Percentiles rank a stretch among this genome's conserved stretches.
phyloP scores from a whole-genome alignment of 2,329 filamentous ascomycete genomes.

The Stagonosporopsis cucurbitacearum region DNA sequence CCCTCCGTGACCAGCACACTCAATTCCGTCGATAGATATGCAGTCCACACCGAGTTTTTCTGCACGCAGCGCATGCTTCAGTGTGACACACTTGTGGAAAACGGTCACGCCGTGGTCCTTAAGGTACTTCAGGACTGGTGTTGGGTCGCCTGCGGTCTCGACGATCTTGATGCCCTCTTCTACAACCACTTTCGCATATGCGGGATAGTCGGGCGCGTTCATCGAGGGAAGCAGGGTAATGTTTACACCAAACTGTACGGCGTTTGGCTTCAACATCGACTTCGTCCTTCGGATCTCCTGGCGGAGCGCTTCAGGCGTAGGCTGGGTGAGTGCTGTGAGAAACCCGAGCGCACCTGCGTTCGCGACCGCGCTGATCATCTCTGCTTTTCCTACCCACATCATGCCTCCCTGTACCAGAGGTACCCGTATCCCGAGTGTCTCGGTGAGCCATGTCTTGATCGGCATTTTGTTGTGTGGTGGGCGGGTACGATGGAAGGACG shows the following conservation, averaged over 20 bases:
- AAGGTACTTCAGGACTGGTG: slow-evolving; percentile 35
- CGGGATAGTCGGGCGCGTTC: slow-evolving; percentile 36
- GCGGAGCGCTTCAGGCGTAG: slow-evolving; percentile 35
- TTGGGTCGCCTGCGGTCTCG: slow-evolving; percentile 38
- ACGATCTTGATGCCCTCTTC: slow-evolving; percentile 38
- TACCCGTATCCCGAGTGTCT: slow-evolving; percentile 30
- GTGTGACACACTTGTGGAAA: slow-evolving; percentile 37
- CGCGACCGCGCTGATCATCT: slow-evolving; percentile 60
- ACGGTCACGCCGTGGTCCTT: slow-evolving; percentile 35
- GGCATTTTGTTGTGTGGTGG: slow-evolving; percentile 24
- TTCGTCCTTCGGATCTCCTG: slow-evolving; percentile 32
- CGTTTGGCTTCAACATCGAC: slow-evolving; percentile 36
- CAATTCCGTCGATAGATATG: slow-evolving; percentile 38
- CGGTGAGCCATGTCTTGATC: slow-evolving; percentile 40
- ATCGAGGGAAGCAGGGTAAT: slow-evolving; percentile 39
- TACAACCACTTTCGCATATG: slow-evolving; percentile 32
- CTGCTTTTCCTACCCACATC: slow-evolving; percentile 64
- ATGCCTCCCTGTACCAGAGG: slow-evolving; percentile 48
- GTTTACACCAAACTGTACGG: slow-evolving; percentile 51
- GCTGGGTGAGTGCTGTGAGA: slow-evolving; percentile 55
- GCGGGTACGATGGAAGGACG: neutral
- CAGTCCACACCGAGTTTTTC: slow-evolving; percentile 36
- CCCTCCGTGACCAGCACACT: slow-evolving; percentile 54
- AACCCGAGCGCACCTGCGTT: slow-evolving; percentile 61
- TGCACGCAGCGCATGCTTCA: slow-evolving; percentile 35